Conservation (phyloP, 2,329 filamentous ascomycete genomes). For the Aspergillus alliaceus region DNA sequence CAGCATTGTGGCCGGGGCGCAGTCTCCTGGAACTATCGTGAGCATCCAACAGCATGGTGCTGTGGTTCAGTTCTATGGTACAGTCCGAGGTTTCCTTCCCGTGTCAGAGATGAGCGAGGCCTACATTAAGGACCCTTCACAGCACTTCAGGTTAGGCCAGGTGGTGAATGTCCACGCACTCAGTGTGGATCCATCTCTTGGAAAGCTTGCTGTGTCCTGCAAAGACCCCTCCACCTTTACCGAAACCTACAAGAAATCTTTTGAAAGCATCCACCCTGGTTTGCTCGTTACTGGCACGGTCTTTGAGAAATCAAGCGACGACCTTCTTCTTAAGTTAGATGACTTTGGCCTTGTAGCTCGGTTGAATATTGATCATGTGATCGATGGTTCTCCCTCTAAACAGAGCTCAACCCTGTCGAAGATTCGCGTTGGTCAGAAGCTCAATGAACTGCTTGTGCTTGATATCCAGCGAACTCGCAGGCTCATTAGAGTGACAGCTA, state of each 20-base stretch:
- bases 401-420: slow-evolving; percentile 74
- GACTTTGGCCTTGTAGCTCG: slow-evolving; percentile 74
- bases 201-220: slow-evolving; percentile 83
- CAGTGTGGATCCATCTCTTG: slow-evolving; percentile 69
- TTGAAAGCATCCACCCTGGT: slow-evolving; percentile 72
- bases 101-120: slow-evolving; percentile 98
- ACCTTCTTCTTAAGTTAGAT: slow-evolving; percentile 73
- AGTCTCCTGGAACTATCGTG: slow-evolving; percentile 82
- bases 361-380: slow-evolving; percentile 74
- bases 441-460: slow-evolving; percentile 81
- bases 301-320: slow-evolving; percentile 75
- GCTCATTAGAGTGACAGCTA: slow-evolving; percentile 75
- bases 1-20: slow-evolving; percentile 71
- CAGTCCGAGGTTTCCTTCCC: slow-evolving; percentile 81
- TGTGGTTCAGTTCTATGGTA: slow-evolving; percentile 87
- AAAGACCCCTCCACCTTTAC: slow-evolving; percentile 82
- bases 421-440: slow-evolving; percentile 77
- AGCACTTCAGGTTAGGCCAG: slow-evolving; percentile 88
- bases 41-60: slow-evolving; percentile 78
- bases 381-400: slow-evolving; percentile 80
- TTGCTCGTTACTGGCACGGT: slow-evolving; percentile 75
- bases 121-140: slow-evolving; percentile 82
- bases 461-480: slow-evolving; percentile 78
- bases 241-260: slow-evolving; percentile 70
- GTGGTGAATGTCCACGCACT: slow-evolving; percentile 89